Percentiles rank a stretch among this genome's conserved stretches.
phyloP scores from a whole-genome alignment of 129 eudicot genomes.

The Artemisia annua region DNA sequence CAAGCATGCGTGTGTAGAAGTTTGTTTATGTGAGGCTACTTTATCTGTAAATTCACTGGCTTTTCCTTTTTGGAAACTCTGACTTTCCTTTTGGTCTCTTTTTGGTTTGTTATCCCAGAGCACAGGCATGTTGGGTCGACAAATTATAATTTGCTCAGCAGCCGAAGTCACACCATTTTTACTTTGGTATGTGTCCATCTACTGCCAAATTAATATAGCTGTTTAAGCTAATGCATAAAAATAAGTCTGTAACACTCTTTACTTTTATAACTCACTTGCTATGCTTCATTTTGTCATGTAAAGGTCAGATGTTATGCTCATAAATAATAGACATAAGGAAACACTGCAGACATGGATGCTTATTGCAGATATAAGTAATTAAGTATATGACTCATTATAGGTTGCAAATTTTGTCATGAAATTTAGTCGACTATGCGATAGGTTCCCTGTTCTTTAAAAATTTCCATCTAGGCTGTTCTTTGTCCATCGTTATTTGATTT shows the following conservation, averaged over 20 bases:
- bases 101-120: slow-evolving; percentile 49
- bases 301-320: too few species aligned
- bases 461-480: too few species aligned
- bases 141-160: slow-evolving; percentile 87
- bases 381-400: not conserved
- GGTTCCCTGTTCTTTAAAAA: too few species aligned
- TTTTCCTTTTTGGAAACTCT: slow-evolving; percentile 17
- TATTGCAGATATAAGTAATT: slow-evolving; percentile 15
- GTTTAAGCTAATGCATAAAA: slow-evolving; percentile 11
- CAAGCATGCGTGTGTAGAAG: not conserved
- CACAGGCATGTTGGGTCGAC: slow-evolving; percentile 99
- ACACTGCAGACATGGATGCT: not conserved
- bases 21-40: slow-evolving; percentile 17
- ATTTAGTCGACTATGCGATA: too few species aligned
- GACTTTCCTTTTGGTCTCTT: slow-evolving; percentile 18
- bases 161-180: slow-evolving; percentile 98
- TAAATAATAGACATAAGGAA: slow-evolving; percentile 2
- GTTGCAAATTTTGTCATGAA: not conserved
- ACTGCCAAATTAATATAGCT: slow-evolving; percentile 22
- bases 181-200: slow-evolving; percentile 66
- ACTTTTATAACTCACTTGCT: not conserved
- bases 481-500: too few species aligned
- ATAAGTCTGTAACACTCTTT: not conserved
- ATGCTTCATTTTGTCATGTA: too few species aligned
- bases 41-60: not conserved